Evolutionary conservation across 345 rosid genomes (phyloP), one percentile per base, ranked within the genome.

Genomic region (Populus pruinosa): DNA sequence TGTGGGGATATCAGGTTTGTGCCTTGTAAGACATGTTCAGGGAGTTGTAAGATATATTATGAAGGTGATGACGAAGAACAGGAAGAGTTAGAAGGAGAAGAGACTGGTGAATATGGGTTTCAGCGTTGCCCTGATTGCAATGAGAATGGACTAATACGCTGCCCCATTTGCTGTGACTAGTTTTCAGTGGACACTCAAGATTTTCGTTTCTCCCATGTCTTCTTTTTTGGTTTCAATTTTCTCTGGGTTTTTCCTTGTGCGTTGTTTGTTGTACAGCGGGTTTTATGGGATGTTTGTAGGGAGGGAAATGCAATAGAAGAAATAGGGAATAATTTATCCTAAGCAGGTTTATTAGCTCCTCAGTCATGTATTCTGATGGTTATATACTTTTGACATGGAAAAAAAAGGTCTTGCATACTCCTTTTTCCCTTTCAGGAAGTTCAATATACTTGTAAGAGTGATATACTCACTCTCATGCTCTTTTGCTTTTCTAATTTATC

Each of bases 1-100:
- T 96, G 99, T 81, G 98, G 98, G 33, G 98, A 93, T 79, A 14
- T 96, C 21, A 84, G 99, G 85, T 96, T 96, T 83, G 86, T 96
- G 80, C 99, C 96, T 0, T 96, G 99, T 83, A 93, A 92, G 76
- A 91, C 93, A 14, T 96, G 99, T 80, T 90, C 89, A 8, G 98
- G 99, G 43, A 96, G 99, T 78, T 91, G 99, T 71, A 96, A 96
- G 83, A 84, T 93, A 61, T 93, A 87, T 77, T 79, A 82, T n/a
- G 93, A 89, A 72, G 70, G 39, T 0, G 87, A 85, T 9, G 84
- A 84, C 0, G 86, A 85, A 25, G 85, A 80, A 2, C 76, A 79
- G 1, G 87, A 73, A 1, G 85, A 70, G 5, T 79, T 56, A 5
- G 85, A 73, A 65, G 72, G 77, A 20, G 88, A 75, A 35, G 84